phyloP scores from a whole-genome alignment of 805 yeast species.

The Ogataea nitratoaversa region DNA sequence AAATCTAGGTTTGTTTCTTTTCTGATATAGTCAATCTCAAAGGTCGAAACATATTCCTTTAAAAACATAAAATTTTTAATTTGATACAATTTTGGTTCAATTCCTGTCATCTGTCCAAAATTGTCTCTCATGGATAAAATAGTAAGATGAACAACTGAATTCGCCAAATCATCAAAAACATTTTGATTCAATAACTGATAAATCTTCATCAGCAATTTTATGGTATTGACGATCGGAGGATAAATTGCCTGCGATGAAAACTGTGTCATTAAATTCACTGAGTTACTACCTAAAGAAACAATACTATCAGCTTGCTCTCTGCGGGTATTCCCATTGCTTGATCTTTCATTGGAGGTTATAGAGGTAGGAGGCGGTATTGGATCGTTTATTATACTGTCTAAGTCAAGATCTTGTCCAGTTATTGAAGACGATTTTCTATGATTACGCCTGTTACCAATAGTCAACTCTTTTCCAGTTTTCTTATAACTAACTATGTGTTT shows the following conservation, averaged over 20 bases:
- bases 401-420: slow-evolving; percentile 1
- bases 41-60: slow-evolving; percentile 62
- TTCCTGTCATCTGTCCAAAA: slow-evolving; percentile 44
- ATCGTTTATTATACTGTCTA: slow-evolving; percentile 1
- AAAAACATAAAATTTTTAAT: slow-evolving; percentile 69
- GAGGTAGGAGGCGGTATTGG: background rate
- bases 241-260: slow-evolving; percentile 33
- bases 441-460: slow-evolving; percentile 42
- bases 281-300: slow-evolving; percentile 7
- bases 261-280: slow-evolving; percentile 4
- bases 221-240: slow-evolving; percentile 67
- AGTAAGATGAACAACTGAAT: slow-evolving; percentile 77
- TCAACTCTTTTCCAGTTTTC: slow-evolving; percentile 66
- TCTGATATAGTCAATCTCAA: slow-evolving; percentile 74
- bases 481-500: slow-evolving; percentile 61
- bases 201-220: slow-evolving; percentile 68
- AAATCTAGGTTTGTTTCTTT: slow-evolving; percentile 78
- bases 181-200: slow-evolving; percentile 73
- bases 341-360: slow-evolving; percentile 1
- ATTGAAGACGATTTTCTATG: slow-evolving; percentile 5
- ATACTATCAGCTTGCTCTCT: slow-evolving; percentile 11
- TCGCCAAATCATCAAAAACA: slow-evolving; percentile 87
- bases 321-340: slow-evolving; percentile 2
- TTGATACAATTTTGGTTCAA: slow-evolving; percentile 61
- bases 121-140: slow-evolving; percentile 57